Evolutionary conservation across 257 asterid genomes (phyloP), one percentile per base, ranked within the genome.

Genomic region (Solanum dulcamara): DNA sequence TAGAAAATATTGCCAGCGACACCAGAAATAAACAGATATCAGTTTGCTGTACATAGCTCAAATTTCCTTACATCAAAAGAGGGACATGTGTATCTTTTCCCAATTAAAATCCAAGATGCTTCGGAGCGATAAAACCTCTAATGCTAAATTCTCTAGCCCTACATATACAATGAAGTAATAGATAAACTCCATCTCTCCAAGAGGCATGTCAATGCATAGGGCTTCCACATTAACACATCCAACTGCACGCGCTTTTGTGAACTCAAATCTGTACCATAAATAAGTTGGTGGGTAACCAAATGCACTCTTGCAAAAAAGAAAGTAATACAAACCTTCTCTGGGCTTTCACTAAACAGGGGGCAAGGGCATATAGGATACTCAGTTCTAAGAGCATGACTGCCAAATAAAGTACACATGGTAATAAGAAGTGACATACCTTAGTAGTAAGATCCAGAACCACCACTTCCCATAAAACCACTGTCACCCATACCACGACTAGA

Each of bases 381-480:
- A 48, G 42, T 28, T 46, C 42, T 46, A 46, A 79, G 35, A 24
- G 44, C 83, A 48, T 79, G 83, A 48, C 30, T 18, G 30, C 83
- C 83, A 30, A 79, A 30, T 28, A 4, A 48, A 79, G 38, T 38
- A 79, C 40, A 79, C 42, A 72, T 72, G 83, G 38, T 18, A 48
- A 79, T 30, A 79, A 48, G 20, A 79, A 48, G 83, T 26, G 83
- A 48, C 83, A 48, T 32, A 67, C 97, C 98, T 96, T 88, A 96
- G 88, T 96, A 94, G 86, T 96, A 96, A 22, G 98, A 93, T 84
- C 97, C 93, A 60, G 99, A 94, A 85, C 96, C 92, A 87, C 95
- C 88, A 83, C 97, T 91, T 79, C 97, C 96, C 98, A 94, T 92
- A 80, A 93, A 97, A 87, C 94, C 90, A 81, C 89, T 89, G 64